A percentile compares a stretch with the other conserved stretches of the same genome.
phyloP scores from a whole-genome alignment of 1,139 yeast species.

The Pichia sp. region DNA sequence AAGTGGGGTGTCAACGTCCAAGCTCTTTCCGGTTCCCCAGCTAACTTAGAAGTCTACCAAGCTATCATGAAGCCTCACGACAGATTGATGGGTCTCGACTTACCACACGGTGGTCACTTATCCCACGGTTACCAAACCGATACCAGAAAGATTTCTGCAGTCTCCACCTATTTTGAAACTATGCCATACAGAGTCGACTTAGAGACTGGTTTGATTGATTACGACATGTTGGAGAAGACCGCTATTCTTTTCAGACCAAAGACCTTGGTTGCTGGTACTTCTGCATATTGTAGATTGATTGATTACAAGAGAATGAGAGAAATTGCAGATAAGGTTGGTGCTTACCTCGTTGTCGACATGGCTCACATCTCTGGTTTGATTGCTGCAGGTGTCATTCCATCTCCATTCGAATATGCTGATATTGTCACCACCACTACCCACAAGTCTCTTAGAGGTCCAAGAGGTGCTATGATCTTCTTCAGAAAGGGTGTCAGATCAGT shows the following conservation, averaged over 20 bases:
- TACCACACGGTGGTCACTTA: constrained; percentile 98
- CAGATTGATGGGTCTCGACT: constrained; percentile 92
- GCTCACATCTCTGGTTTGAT: constrained; percentile 96
- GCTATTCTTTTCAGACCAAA: constrained; percentile 91
- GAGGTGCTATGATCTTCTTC: constrained; percentile 99
- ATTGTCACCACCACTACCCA: constrained; percentile 98
- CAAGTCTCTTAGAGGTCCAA: constrained; percentile 97
- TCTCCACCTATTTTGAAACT: constrained; percentile 93
- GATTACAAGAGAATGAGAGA: constrained; percentile 95
- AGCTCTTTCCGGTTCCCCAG: constrained; percentile 94
- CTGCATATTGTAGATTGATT: constrained; percentile 92
- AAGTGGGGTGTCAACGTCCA: constrained; percentile 99
- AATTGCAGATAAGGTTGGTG: constrained; percentile 95
- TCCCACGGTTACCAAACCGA: constrained; percentile 98
- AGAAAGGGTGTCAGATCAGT: constrained; percentile 91
- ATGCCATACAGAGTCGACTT: constrained; percentile 96
- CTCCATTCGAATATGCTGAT: constrained; percentile 95
- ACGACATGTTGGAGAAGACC: constrained; percentile 87
- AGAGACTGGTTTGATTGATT: constrained; percentile 89
- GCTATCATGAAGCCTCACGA: constrained; percentile 94
- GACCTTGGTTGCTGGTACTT: constrained; percentile 93
- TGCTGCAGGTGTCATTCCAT: constrained; percentile 94
- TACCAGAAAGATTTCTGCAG: constrained; percentile 89
- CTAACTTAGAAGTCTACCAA: constrained; percentile 92
- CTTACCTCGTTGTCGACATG: constrained; percentile 95